Percentiles rank a stretch among this genome's conserved stretches.
phyloP scores from a whole-genome alignment of 768 basidiomycete genomes.

The Ramaria sp. region DNA sequence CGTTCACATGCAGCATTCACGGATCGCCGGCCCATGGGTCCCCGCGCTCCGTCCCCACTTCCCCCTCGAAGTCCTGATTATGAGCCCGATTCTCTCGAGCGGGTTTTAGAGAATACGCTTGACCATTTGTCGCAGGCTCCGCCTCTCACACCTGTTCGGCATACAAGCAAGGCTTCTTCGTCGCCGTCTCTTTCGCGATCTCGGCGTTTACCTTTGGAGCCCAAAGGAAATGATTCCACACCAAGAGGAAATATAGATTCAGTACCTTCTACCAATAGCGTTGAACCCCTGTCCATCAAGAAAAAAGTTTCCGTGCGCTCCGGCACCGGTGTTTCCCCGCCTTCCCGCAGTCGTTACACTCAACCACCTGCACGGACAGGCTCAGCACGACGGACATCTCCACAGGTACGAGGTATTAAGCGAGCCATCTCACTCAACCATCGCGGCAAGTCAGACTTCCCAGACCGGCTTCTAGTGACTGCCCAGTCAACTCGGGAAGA shows the following conservation, averaged over 20 bases:
- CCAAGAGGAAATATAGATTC: conserved; percentile 30
- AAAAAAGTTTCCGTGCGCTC: conserved; percentile 64
- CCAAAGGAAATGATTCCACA: conserved; percentile 42
- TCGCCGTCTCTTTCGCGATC: conserved; percentile 56
- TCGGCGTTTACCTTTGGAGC: conserved; percentile 57
- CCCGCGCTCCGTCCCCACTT: conserved; percentile 64
- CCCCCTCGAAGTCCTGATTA: conserved; percentile 36
- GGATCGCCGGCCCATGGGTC: conserved; percentile 59
- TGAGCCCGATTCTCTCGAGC: conserved; percentile 21
- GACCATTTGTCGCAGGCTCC: conserved; percentile 18
- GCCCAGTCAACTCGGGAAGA: conserved; percentile 53
- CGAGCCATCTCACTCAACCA: conserved; percentile 23
- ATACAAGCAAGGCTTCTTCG: conserved; percentile 16
- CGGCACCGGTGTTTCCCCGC: conserved; percentile 26
- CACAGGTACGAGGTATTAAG: conserved; percentile 32
- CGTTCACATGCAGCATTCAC: conserved; percentile 37
- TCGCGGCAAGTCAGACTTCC: conserved; percentile 23
- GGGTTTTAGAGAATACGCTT: conserved; percentile 30
- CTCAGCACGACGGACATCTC: conserved; percentile 46
- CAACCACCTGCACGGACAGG: conserved; percentile 25
- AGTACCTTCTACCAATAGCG: conserved; percentile 28
- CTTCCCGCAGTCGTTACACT: background rate
- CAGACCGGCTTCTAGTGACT: conserved; percentile 37
- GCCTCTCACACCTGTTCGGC: conserved; percentile 10
- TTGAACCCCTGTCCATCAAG: conserved; percentile 78